These are phyloP conservation scores for Nasturtium officinale DNA, from an alignment of 345 rosid species.

Conservation along the genomic window DNA sequence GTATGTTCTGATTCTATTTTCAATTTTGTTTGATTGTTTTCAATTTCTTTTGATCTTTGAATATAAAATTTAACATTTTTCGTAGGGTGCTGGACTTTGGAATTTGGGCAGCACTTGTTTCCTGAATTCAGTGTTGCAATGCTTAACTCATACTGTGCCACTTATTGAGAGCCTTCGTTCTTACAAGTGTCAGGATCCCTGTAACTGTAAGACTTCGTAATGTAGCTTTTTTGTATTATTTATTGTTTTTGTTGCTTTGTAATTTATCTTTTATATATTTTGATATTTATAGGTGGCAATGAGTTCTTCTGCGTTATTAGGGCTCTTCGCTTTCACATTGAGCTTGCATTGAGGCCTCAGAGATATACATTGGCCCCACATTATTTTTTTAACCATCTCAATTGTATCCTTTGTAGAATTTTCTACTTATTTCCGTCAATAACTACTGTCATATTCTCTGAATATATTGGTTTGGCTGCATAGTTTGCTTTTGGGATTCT, in stretches of 20 bases:
- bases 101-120: slow-evolving; percentile 90
- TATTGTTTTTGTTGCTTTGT: neutral
- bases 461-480: slow-evolving; percentile 2
- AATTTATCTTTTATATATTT: neutral
- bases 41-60: neutral
- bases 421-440: neutral
- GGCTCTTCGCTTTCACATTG: slow-evolving; percentile 57
- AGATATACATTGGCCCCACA: slow-evolving; percentile 54
- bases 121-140: slow-evolving; percentile 80
- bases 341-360: slow-evolving; percentile 51
- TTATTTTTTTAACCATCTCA: slow-evolving; percentile 55
- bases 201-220: slow-evolving; percentile 46
- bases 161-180: slow-evolving; percentile 59
- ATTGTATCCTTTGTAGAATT: slow-evolving; percentile 56
- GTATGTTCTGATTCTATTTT: slow-evolving; percentile 27
- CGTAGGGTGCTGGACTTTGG: slow-evolving; percentile 79
- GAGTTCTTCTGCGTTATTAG: slow-evolving; percentile 63
- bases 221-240: neutral
- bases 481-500: neutral
- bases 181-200: slow-evolving; percentile 47
- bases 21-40: neutral
- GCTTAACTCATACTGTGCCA: slow-evolving; percentile 86
- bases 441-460: neutral
- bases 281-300: slow-evolving; percentile 52
- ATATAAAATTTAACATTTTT: neutral